Evolutionary conservation across 495 filamentous ascomycete genomes (phyloP), one percentile per base, ranked within the genome.

Genomic region (Choiromyces venosus): DNA sequence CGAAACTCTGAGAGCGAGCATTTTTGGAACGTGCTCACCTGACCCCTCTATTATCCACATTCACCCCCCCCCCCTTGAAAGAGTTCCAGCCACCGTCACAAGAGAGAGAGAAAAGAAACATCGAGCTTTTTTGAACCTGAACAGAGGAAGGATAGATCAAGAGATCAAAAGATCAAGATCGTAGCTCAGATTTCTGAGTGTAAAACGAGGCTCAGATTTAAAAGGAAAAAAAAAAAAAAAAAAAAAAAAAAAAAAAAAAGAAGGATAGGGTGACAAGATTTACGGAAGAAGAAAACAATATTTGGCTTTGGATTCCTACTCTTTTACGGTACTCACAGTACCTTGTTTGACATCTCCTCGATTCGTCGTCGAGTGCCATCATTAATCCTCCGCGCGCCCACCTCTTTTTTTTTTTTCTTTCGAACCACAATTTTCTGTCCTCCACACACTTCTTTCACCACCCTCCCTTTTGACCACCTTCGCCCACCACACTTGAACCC

Each of bases 71-170:
- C 16, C 42, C 42, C 9, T 42, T 35, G 40, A 70, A 72, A 74
- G 65, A 75, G 74, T 65, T 71, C 75, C 56, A 77, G 69, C 73
- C 75, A 77, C 73, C 52, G 29, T 68, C 69, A 67, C 71, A 71
- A 42, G 68, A 36, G 42, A 69, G 19, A 21, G 68, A 36, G 37
- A 8, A 21, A 37, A 56, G 64, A 18, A 56, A 37, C 52, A 61
- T 29, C 8, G n/a, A 61, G 25, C n/a, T 61, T 61, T 61, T 25
- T 29, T 3, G 52, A 61, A 14, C 52, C 52, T 29, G 25, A 29
- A 9, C 10, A 16, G 52, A 29, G 25, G 52, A 29, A 61, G 29
- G 52, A 29, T 25, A 29, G 25, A 61, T 61, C 25, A 61, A 61
- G 52, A 29, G 52, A 61, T 61, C 52, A 61, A 61, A 61, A 61